A percentile compares a stretch with the other conserved stretches of the same genome.
Conservation (phyloP, 2,329 filamentous ascomycete species). For the Gnomoniopsis smithogilvyi region DNA sequence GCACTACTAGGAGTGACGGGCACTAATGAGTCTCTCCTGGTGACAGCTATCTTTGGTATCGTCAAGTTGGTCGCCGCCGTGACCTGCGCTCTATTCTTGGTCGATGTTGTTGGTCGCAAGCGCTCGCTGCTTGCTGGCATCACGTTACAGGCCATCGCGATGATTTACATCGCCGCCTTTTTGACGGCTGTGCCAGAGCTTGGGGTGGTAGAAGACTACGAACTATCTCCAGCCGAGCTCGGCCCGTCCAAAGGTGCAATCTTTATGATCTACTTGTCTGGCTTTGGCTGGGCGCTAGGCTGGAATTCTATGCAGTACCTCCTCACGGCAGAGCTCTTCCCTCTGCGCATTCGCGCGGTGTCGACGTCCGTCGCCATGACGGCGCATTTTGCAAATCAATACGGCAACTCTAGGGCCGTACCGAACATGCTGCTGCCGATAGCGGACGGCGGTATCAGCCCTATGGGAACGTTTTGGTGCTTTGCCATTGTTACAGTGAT, state of each 20-base stretch:
- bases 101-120: constrained; percentile 76
- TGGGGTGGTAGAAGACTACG: constrained; percentile 44
- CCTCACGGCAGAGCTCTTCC: constrained; percentile 74
- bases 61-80: constrained; percentile 68
- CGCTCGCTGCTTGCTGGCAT: constrained; percentile 60
- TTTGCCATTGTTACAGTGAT: constrained; percentile 67
- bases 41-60: constrained; percentile 73
- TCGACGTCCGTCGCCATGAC: constrained; percentile 73
- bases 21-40: constrained; percentile 64
- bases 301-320: constrained; percentile 80
- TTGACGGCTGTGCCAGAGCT: constrained; percentile 60
- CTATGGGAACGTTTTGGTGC: constrained; percentile 73
- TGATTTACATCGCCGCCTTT: constrained; percentile 62
- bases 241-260: constrained; percentile 64
- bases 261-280: constrained; percentile 69
- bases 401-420: constrained; percentile 71
- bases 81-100: constrained; percentile 71
- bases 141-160: constrained; percentile 55
- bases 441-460: constrained; percentile 44
- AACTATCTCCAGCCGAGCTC: constrained; percentile 45
- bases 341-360: constrained; percentile 68
- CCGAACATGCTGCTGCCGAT: constrained; percentile 66
- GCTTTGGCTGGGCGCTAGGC: constrained; percentile 66
- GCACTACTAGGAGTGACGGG: constrained; percentile 67
- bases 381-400: constrained; percentile 76